These are phyloP conservation scores for Mallotus repandus DNA, from an alignment of 441 rosid species.

Conservation along the genomic window DNA sequence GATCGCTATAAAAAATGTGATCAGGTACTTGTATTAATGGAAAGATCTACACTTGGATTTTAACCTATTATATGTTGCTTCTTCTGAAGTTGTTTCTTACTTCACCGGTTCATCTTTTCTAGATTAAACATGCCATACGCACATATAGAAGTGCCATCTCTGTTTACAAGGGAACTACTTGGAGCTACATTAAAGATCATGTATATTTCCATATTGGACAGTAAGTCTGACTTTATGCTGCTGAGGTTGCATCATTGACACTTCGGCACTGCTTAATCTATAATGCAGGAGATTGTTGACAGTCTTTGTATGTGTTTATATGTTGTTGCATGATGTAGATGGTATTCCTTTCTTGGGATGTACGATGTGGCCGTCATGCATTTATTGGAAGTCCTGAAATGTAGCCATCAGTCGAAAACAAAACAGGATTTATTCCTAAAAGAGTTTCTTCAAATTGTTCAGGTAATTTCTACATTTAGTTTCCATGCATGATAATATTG, in stretches of 20 bases:
- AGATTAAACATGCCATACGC: constrained; percentile 97
- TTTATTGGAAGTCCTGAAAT: constrained; percentile 83
- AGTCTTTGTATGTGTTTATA: constrained; percentile 9
- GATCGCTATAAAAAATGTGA: too few relatives aligned
- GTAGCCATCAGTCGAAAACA: constrained; percentile 86
- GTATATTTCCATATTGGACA: constrained; percentile 95
- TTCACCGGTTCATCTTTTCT: constrained; percentile 25
- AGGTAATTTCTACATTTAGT: constrained; percentile 42
- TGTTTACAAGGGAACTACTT: constrained; percentile 77
- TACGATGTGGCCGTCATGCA: constrained; percentile 83
- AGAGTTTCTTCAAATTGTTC: constrained; percentile 81
- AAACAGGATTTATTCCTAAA: constrained; percentile 85
- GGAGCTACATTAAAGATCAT: constrained; percentile 97
- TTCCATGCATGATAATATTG: constrained; percentile 21
- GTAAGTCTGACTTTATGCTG: constrained; percentile 48
- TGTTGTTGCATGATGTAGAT: constrained; percentile 41
- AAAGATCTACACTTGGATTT: constrained; percentile 17
- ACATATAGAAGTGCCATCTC: constrained; percentile 87
- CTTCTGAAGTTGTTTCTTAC: constrained; percentile 24
- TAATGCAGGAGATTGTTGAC: constrained; percentile 26
- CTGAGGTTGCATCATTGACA: constrained; percentile 23
- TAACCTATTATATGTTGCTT: constrained; percentile 16
- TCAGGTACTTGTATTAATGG: constrained; percentile 38
- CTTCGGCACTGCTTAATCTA: constrained; percentile 13
- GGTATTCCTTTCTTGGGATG: constrained; percentile 93